Evolutionary conservation across 345 rosid species (phyloP).

Genomic region (Ceriops decandra): DNA sequence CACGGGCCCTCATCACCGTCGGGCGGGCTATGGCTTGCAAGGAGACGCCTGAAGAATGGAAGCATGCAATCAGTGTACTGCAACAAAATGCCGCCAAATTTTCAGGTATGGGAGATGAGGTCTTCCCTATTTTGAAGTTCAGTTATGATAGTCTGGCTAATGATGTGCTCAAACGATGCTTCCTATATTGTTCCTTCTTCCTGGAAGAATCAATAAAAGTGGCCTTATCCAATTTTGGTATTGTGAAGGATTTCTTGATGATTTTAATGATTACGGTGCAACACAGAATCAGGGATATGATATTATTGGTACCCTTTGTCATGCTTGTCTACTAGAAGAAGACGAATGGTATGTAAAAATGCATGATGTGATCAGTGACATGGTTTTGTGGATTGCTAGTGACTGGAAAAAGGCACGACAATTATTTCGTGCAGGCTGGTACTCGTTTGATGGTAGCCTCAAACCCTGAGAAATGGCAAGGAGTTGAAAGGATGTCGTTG

Average conservation of each 20-base stretch:
- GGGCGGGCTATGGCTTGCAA: slow-evolving; percentile 37
- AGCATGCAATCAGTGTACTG: slow-evolving; percentile 16
- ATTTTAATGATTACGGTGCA: neutral
- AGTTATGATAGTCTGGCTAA: neutral
- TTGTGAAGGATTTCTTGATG: slow-evolving; percentile 10
- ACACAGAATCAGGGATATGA: neutral
- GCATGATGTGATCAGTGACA: slow-evolving; percentile 38
- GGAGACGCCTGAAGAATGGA: slow-evolving; percentile 34
- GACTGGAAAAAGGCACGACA: neutral
- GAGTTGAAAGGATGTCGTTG: too few relatives aligned
- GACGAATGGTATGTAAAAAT: slow-evolving; percentile 15
- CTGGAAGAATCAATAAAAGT: slow-evolving; percentile 16
- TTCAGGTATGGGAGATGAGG: too few relatives aligned
- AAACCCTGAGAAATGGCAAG: neutral
- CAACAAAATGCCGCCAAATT: neutral
- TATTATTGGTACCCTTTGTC: slow-evolving; percentile 21
- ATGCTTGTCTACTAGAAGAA: slow-evolving; percentile 25
- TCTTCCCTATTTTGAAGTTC: neutral
- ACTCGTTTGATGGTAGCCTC: neutral
- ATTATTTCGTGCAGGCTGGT: slow-evolving; percentile 1
- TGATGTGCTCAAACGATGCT: too few relatives aligned
- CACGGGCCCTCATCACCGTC: slow-evolving; percentile 31
- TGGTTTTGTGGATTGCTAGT: slow-evolving; percentile 37
- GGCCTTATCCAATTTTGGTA: slow-evolving; percentile 19
- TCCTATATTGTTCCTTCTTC: neutral